Evolutionary conservation across 495 filamentous ascomycete species (phyloP).

Genomic region (Podospora tetraspora): DNA sequence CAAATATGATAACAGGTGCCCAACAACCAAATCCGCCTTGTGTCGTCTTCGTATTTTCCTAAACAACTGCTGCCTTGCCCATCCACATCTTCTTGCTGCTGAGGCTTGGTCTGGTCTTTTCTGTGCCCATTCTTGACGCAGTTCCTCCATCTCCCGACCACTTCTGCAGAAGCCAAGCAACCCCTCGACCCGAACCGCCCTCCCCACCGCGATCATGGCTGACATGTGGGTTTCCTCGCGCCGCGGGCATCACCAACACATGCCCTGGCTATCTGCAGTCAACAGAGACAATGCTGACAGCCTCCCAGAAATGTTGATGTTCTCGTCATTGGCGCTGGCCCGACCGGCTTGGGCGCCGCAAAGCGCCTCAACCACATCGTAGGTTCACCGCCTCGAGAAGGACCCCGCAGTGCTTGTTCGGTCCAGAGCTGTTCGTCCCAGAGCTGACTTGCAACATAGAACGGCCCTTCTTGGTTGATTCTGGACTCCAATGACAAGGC

Average conservation of each 20-base stretch:
- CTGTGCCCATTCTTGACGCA: neutral
- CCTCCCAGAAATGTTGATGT: constrained; percentile 78
- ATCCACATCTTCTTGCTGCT: neutral
- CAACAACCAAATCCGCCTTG: constrained; percentile 2
- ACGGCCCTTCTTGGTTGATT: constrained; percentile 92
- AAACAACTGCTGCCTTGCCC: neutral
- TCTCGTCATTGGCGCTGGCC: constrained; percentile 96
- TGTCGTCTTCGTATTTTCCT: neutral
- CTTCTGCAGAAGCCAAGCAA: too few species aligned
- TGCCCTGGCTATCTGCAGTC: neutral
- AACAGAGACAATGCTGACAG: constrained; percentile 17
- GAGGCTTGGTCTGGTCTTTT: neutral
- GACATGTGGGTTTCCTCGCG: constrained; percentile 28
- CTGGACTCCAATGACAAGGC: constrained; percentile 89
- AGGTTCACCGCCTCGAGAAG: constrained; percentile 34
- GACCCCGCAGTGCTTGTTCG: constrained; percentile 16
- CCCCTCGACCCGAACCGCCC: neutral
- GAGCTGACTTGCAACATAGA: constrained; percentile 45
- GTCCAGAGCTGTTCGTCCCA: neutral
- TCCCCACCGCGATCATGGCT: constrained; percentile 26
- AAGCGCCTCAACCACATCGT: constrained; percentile 97
- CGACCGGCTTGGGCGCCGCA: constrained; percentile 92
- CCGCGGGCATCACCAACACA: neutral
- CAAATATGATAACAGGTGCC: constrained; percentile 19
- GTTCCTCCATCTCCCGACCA: neutral